Conservation (phyloP, 2,329 filamentous ascomycete species). For the Clathrospora elynae region DNA sequence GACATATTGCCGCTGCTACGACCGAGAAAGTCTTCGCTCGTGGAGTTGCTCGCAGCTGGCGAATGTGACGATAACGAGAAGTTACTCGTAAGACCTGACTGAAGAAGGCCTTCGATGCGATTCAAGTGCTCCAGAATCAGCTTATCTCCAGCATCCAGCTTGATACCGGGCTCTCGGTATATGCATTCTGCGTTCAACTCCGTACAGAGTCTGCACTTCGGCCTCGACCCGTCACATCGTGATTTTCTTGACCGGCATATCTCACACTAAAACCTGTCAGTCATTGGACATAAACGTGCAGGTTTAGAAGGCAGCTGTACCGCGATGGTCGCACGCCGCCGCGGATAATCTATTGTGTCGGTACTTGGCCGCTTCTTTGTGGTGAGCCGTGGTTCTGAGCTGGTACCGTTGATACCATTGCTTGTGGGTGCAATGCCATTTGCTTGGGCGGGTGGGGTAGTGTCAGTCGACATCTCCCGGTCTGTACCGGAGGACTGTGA, state of each 20-base stretch:
- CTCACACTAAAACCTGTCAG: constrained; percentile 66
- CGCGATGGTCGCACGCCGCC: constrained; percentile 50
- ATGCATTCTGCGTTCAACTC: constrained; percentile 82
- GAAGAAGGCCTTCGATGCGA: constrained; percentile 78
- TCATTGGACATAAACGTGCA: neutral
- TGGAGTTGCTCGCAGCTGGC: constrained; percentile 51
- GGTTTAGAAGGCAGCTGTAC: constrained; percentile 28
- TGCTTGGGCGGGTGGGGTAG: constrained; percentile 32
- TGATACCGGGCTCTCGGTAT: constrained; percentile 84
- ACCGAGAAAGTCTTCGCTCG: constrained; percentile 51
- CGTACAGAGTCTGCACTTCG: constrained; percentile 82
- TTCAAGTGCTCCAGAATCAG: constrained; percentile 78
- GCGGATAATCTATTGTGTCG: constrained; percentile 51
- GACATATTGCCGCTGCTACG: constrained; percentile 46
- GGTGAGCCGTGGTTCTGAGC: constrained; percentile 32
- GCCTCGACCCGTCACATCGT: constrained; percentile 76
- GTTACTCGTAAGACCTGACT: constrained; percentile 66
- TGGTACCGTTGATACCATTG: constrained; percentile 33
- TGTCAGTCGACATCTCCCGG: constrained; percentile 47
- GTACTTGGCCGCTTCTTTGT: constrained; percentile 49
- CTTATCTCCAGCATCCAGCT: constrained; percentile 85
- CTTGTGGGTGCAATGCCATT: constrained; percentile 40
- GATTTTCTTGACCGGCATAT: constrained; percentile 81
- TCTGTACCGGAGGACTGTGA: constrained; percentile 51
- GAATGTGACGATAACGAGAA: constrained; percentile 64